Evolutionary conservation across 225 moss, liverwort and hornwort species (phyloP), one percentile per base, ranked within the genome.

Genomic region (Anthoceros angustus): DNA sequence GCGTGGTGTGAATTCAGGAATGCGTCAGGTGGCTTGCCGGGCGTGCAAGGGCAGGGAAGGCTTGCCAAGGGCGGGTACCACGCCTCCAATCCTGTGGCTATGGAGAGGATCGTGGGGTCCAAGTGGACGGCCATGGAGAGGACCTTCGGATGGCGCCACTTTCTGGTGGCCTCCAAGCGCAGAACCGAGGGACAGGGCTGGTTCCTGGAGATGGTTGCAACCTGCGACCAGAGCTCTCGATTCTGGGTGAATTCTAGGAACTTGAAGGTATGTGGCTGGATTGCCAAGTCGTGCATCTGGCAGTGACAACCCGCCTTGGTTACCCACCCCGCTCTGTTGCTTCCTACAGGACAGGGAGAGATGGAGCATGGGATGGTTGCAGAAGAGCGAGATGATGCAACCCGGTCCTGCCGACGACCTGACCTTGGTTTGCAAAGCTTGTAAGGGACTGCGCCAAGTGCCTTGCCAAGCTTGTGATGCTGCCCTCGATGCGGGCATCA

Each of bases 101-200:
- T 90, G 65, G 79, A 81, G 42, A 82, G 79, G 23, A 80, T 94
- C 60, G 74, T 94, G 11, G 93, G 93, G 55, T 94, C 93, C 41
- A 94, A 90, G 74, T 94, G 93, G 93, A 94, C 90, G 60, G 93
- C 93, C 62, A 90, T 86, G 87, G 90, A 94, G 83, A 80, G 78
- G 12, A 94, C 93, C 25, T 87, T 94, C 69, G 90, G 93, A 64
- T 90, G 90, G 93, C 90, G 90, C 60, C 93, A 94, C 74, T 94
- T 90, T 67, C 84, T 82, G 70, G 90, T 87, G 7, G 74, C 80
- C 43, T 87, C 90, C 0, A 94, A 87, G 73, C 82, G 81, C 71
- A 77, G 75, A 73, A 7, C 55, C 7, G 16, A 55, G 7, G 87
- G 90, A 64, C 87, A 94, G 66, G 83, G 79, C 41, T 94, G 93